Evolutionary conservation across 2,329 filamentous ascomycete species (phyloP), one percentile per base, ranked within the genome.

Genomic region (Thermothelomyces thermophilus): DNA sequence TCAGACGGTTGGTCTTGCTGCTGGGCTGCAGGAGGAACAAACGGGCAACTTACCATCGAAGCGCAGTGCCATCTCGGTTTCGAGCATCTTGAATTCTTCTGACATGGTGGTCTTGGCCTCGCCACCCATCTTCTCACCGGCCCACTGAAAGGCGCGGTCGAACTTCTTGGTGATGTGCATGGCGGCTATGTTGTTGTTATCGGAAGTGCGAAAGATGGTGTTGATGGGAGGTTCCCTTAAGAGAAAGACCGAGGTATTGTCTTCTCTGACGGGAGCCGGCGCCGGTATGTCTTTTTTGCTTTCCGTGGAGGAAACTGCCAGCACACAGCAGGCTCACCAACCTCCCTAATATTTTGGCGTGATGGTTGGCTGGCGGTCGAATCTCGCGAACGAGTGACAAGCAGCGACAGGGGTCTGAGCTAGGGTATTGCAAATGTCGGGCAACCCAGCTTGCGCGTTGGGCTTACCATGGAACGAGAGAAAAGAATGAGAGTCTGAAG

Each of bases 111-210:
- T 96, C 72, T 90, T 93, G 70, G 84, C 79, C 70, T 96, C 90
- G 58, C 81, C 82, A 61, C 91, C 91, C 87, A 97, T 95, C 71
- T 90, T 88, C 73, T 97, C 91, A 60, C 89, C 89, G 33, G 90
- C 89, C 91, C 91, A 97, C 84, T 97, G 91, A 74, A 91, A 94
- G 75, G 95, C 84, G 64, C 91, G 86, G 71, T 90, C 91, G 66
- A 97, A 82, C 68, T 94, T 95, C 76, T 95, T 95, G 70, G 73
- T 76, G 62, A 81, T 73, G 60, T 75, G 71, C 77, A 80, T 80
- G 39, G 46, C 47, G 34, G 48, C 16, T 42, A 9, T n/a, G 22
- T 41, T 9, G 13, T 35, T 14, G 33, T 41, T 26, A 17, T 20
- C 9, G n/a, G 16, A 14, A 2, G 20, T 36, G 36, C 28, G 31